These are phyloP conservation scores for Shiraia sp. DNA, from an alignment of 2,329 filamentous ascomycete genomes.

Conservation along the genomic window DNA sequence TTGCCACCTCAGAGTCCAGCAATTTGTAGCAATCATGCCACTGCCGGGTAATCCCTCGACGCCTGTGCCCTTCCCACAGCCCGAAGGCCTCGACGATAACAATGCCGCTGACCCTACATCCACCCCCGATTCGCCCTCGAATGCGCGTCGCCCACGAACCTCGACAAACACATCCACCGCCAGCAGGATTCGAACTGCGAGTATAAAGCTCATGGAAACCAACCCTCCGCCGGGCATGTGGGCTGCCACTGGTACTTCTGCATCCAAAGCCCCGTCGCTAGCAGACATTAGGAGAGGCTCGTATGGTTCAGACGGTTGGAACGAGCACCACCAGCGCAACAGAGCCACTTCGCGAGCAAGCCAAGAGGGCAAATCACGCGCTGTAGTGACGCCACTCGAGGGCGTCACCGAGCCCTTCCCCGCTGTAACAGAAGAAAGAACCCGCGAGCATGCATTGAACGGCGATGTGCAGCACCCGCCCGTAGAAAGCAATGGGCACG, in stretches of 20 bases:
- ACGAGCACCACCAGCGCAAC: conserved; percentile 31
- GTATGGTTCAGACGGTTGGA: conserved; percentile 41
- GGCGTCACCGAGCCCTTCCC: conserved; percentile 32
- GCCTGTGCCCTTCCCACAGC: conserved; percentile 34
- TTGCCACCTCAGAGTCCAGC: background rate
- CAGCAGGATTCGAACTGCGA: conserved; percentile 39
- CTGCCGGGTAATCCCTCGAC: conserved; percentile 23
- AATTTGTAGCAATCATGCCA: conserved; percentile 20
- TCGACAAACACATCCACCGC: conserved; percentile 39
- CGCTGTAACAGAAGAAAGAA: conserved; percentile 34
- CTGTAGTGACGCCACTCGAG: conserved; percentile 4
- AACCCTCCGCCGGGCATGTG: conserved; percentile 48
- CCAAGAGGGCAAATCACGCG: conserved; percentile 21
- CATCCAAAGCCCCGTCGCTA: conserved; percentile 48
- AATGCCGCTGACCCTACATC: conserved; percentile 7
- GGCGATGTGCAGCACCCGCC: conserved; percentile 6
- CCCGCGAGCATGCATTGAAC: conserved; percentile 6
- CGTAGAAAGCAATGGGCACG: conserved; percentile 4
- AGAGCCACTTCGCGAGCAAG: conserved; percentile 30
- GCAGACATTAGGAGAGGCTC: conserved; percentile 48
- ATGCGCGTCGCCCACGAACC: conserved; percentile 24
- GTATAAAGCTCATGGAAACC: conserved; percentile 44
- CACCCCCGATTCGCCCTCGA: conserved; percentile 17
- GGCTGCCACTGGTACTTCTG: conserved; percentile 50
- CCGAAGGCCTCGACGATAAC: conserved; percentile 16